Conservation (phyloP, 2,329 filamentous ascomycete species). For the Plectosphaerella plurivora region DNA sequence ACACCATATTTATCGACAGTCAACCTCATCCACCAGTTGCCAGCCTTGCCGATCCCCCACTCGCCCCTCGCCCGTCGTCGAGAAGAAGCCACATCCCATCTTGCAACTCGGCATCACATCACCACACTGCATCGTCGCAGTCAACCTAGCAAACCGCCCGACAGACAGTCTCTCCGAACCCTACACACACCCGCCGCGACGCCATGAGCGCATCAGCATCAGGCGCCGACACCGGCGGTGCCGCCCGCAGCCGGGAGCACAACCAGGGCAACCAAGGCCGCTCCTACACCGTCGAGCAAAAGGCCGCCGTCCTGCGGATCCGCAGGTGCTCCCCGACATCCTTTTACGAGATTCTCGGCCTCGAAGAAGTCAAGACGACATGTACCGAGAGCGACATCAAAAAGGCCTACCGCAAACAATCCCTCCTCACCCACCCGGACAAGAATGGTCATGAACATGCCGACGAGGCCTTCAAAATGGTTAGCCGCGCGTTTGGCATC, state of each 20-base stretch:
- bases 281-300: constrained; percentile 84
- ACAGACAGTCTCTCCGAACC: not conserved
- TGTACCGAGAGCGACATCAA: constrained; percentile 85
- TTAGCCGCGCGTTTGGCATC: constrained; percentile 87
- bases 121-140: too few relatives aligned
- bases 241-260: constrained; percentile 56
- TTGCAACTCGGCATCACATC: too few relatives aligned
- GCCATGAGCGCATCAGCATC: constrained; percentile 49
- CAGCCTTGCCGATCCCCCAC: too few relatives aligned
- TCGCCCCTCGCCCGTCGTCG: too few relatives aligned
- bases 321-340: constrained; percentile 77
- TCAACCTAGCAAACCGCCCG: not conserved
- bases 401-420: constrained; percentile 94
- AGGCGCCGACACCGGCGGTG: constrained; percentile 44
- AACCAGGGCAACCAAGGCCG: constrained; percentile 73
- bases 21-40: too few relatives aligned
- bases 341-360: constrained; percentile 90
- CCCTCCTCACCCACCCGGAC: constrained; percentile 92
- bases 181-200: not conserved
- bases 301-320: constrained; percentile 85
- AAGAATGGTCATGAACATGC: constrained; percentile 96
- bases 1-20: too few relatives aligned
- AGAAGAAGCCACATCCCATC: too few relatives aligned
- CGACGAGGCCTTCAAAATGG: constrained; percentile 98
- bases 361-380: constrained; percentile 59